Percentiles rank a stretch among this genome's conserved stretches.
Conservation (phyloP, 2,329 filamentous ascomycete genomes). For the Nemania abortiva region DNA sequence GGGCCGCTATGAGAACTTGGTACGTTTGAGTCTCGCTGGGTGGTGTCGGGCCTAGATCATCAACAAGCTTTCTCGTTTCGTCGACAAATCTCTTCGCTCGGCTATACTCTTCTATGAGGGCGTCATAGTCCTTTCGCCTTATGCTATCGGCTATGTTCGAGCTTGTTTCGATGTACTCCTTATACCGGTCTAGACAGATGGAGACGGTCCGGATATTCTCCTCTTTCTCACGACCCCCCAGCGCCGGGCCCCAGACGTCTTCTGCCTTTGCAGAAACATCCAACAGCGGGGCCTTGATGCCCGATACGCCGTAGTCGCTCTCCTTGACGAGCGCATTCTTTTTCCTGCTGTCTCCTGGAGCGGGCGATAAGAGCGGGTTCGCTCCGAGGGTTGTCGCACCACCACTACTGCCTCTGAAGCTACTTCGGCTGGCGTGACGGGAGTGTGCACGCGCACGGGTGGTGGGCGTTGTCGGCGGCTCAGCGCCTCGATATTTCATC, state of each 20-base stretch:
- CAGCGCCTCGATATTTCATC: slow-evolving; percentile 82
- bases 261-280: slow-evolving; percentile 95
- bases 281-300: slow-evolving; percentile 87
- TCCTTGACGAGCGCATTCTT: slow-evolving; percentile 95
- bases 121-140: slow-evolving; percentile 90
- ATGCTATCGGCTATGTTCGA: slow-evolving; percentile 84
- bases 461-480: slow-evolving; percentile 58
- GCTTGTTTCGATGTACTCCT: slow-evolving; percentile 84
- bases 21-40: slow-evolving; percentile 85
- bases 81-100: slow-evolving; percentile 85
- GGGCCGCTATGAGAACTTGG: slow-evolving; percentile 85
- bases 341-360: slow-evolving; percentile 69
- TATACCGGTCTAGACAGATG: slow-evolving; percentile 80
- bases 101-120: slow-evolving; percentile 86
- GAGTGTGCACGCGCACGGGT: slow-evolving; percentile 65
- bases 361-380: slow-evolving; percentile 55
- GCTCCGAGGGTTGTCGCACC: slow-evolving; percentile 51
- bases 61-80: slow-evolving; percentile 78
- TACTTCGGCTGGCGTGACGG: slow-evolving; percentile 75
- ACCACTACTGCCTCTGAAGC: slow-evolving; percentile 67
- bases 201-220: slow-evolving; percentile 84
- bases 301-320: slow-evolving; percentile 88
- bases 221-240: slow-evolving; percentile 92
- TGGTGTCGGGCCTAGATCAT: slow-evolving; percentile 63
- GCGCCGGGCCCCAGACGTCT: slow-evolving; percentile 95